Conservation (phyloP, 345 rosid species). For the Pistacia atlantica region DNA sequence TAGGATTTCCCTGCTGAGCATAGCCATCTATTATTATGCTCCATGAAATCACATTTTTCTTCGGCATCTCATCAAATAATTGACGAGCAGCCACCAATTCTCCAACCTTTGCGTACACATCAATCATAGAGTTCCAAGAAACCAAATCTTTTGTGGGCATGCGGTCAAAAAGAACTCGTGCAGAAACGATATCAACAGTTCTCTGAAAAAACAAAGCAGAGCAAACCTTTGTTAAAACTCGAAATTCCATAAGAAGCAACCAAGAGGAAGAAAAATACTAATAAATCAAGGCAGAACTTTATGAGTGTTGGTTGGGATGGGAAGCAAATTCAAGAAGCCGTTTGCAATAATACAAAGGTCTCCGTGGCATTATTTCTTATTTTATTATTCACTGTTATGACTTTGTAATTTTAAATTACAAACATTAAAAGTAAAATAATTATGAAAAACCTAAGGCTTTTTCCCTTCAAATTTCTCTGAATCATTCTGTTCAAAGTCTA, state of each 20-base stretch:
- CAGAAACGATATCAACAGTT: constrained; percentile 26
- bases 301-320: not conserved
- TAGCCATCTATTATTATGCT: constrained; percentile 47
- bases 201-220: constrained; percentile 6
- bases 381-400: not conserved
- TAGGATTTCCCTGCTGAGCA: constrained; percentile 30
- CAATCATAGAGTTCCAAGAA: constrained; percentile 52
- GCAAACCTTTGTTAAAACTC: not conserved
- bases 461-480: not conserved
- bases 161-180: constrained; percentile 39
- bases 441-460: not conserved
- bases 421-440: not conserved
- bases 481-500: not conserved
- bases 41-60: constrained; percentile 45
- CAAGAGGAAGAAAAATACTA: not conserved
- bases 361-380: not conserved
- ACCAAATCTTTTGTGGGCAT: constrained; percentile 44
- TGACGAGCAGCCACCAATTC: constrained; percentile 37
- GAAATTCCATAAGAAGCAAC: not conserved
- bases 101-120: constrained; percentile 37
- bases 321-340: not conserved
- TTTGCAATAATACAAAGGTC: not conserved
- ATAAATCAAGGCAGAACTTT: not conserved
- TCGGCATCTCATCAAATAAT: constrained; percentile 37
- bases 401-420: not conserved